Base-by-base conservation (phyloP, 164 flowering plant species). In the Santalum album region DNA sequence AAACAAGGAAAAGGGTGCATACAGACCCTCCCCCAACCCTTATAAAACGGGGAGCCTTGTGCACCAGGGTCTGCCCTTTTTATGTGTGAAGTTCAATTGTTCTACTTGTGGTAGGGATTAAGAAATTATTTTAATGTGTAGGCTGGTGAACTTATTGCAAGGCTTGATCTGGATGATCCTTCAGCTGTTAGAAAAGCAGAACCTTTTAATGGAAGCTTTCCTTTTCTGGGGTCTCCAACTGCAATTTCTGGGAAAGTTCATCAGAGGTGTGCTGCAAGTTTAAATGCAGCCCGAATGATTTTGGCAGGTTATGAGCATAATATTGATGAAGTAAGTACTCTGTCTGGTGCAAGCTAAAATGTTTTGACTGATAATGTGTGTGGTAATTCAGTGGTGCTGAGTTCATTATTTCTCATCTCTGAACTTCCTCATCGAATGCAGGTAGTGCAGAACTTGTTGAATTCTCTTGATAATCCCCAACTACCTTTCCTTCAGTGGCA, bases 401-500 rank as follows among this genome's bases (percentile, higher is more conserved):
- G 12, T 0, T 29, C 12, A 18, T 24, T n/a, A 17, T 19, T 21
- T 58, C 22, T 43, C 21, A 51, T 25, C 12, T 9, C 53, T 7
- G 25, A 38, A 25, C 49, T 49, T 45, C 29, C 26, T 20, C 42
- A 25, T 61, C 35, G 57, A 23, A 62, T 64, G 25, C 75, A 94
- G 99, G 99, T 90, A 0, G 96, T 94, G 51, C 97, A 86, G 68
- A 85, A 74, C 66, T 73, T 94, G 78, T 86, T 94, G 16, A 72
- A 65, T 60, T 87, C 97, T 67, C 81, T 94, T 57, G 99, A 94
- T 55, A 94, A 86, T 72, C 99, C 99, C 53, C 91, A 94, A 65
- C 88, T 94, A 54, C 99, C 99, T 56, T 84, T 86, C 77, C 89
- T 94, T 59, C 99, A 90, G 66, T 94, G 99, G 99, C 99, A 94